Evolutionary conservation across 164 flowering plant genomes (phyloP).

Genomic region (Brasenia schreberi): DNA sequence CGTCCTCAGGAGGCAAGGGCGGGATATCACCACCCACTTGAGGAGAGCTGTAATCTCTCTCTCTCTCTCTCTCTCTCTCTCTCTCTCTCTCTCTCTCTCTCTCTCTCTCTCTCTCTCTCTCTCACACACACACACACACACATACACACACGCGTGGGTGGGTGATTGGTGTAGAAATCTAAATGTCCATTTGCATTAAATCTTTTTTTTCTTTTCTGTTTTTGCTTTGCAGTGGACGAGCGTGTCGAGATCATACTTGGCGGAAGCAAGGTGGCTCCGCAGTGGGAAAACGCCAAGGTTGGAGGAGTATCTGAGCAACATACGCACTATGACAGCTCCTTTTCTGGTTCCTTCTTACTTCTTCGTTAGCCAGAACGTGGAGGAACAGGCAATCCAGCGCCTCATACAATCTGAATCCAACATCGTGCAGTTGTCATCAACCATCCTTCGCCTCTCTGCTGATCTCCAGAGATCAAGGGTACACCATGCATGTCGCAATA

Average conservation of each 20-base stretch:
- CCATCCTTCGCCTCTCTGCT: neutral
- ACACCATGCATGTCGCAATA: too few species aligned
- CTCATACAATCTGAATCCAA: neutral
- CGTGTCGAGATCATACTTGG: slow-evolving; percentile 22
- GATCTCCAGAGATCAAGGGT: slow-evolving; percentile 1
- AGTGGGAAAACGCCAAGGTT: slow-evolving; percentile 22
- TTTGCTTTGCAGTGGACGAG: slow-evolving; percentile 24
- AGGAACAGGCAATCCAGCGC: slow-evolving; percentile 4
- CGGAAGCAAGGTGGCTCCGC: slow-evolving; percentile 38
- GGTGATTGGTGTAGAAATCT: neutral
- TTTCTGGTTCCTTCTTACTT: slow-evolving; percentile 13
- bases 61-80: neutral
- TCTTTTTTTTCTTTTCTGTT: too few species aligned
- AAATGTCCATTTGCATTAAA: too few species aligned
- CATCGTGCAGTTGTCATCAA: neutral
- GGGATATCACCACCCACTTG: neutral
- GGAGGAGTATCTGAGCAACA: slow-evolving; percentile 29
- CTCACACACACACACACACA: too few species aligned
- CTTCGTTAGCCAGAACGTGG: neutral
- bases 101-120: neutral
- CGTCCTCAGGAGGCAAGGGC: slow-evolving; percentile 3
- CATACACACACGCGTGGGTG: too few species aligned
- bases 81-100: too few species aligned
- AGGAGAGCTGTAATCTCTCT: slow-evolving; percentile 2
- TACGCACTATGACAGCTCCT: slow-evolving; percentile 20